Percentiles rank a stretch among this genome's conserved stretches.
These are phyloP conservation scores for Pythium insidiosum DNA, from an alignment of 352 stramenopile species.

Conservation along the genomic window DNA sequence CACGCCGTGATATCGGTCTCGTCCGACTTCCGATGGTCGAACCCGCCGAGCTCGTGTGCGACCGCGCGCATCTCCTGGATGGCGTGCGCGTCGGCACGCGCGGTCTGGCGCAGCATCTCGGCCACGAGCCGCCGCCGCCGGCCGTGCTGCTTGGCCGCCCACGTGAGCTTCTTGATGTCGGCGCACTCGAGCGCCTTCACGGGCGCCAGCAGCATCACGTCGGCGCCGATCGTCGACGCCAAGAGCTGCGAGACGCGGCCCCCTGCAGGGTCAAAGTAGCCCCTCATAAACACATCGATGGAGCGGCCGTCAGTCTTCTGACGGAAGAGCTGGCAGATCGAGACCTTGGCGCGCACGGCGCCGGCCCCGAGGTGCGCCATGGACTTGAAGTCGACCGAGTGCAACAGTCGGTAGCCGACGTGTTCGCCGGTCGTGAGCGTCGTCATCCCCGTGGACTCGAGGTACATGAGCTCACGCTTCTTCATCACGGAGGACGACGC, in stretches of 20 bases:
- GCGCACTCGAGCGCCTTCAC: slow-evolving; percentile 35
- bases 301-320: slow-evolving; percentile 23
- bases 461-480: slow-evolving; percentile 40
- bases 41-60: slow-evolving; percentile 6
- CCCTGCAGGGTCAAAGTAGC: slow-evolving; percentile 47
- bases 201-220: slow-evolving; percentile 31
- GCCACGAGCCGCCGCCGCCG: slow-evolving; percentile 17
- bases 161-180: slow-evolving; percentile 54
- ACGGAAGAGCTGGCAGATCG: slow-evolving; percentile 40
- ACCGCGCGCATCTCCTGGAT: slow-evolving; percentile 8
- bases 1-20: background rate
- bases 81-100: background rate
- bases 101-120: slow-evolving; percentile 3
- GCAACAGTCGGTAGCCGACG: slow-evolving; percentile 51
- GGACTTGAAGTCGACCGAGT: slow-evolving; percentile 55
- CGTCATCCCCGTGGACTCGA: slow-evolving; percentile 38
- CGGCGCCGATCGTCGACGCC: slow-evolving; percentile 26
- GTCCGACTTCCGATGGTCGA: background rate
- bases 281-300: slow-evolving; percentile 39
- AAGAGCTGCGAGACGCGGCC: slow-evolving; percentile 29
- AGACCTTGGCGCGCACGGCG: slow-evolving; percentile 34
- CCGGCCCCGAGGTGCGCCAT: slow-evolving; percentile 28
- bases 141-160: slow-evolving; percentile 29
- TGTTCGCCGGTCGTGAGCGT: slow-evolving; percentile 23
- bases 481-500: slow-evolving; percentile 20